phyloP scores from a whole-genome alignment of 2,329 filamentous ascomycete genomes.

The Onygena corvina region DNA sequence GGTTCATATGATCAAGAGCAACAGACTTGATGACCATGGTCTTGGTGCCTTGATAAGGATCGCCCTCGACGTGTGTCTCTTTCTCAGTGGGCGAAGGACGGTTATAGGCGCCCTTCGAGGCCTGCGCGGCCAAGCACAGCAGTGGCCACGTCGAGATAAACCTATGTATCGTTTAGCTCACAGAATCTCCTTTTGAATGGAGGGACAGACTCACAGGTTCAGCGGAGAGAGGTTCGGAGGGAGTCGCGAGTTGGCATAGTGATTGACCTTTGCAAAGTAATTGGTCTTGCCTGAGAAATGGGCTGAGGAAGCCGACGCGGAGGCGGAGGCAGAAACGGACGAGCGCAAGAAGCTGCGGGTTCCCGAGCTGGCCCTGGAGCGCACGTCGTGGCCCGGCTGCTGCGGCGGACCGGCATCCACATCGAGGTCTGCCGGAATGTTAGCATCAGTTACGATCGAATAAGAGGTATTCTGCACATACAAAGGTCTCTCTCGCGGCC shows the following conservation, averaged over 20 bases:
- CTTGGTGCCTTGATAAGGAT: constrained; percentile 64
- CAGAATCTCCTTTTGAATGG: not conserved
- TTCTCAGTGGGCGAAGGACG: constrained; percentile 50
- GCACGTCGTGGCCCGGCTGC: not conserved
- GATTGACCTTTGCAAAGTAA: constrained; percentile 64
- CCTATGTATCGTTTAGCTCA: constrained; percentile 31
- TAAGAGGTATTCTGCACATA: constrained; percentile 13
- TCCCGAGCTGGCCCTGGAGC: not conserved
- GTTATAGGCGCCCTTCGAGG: constrained; percentile 63
- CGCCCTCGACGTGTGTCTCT: constrained; percentile 57
- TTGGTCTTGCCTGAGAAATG: constrained; percentile 36
- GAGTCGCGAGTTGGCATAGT: constrained; percentile 65
- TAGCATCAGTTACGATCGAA: constrained; percentile 4
- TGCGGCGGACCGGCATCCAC: not conserved
- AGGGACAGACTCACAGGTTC: constrained; percentile 47
- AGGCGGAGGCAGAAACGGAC: not conserved
- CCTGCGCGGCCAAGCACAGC: constrained; percentile 64
- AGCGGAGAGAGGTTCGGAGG: constrained; percentile 56
- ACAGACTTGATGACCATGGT: constrained; percentile 76
- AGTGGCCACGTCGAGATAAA: constrained; percentile 66
- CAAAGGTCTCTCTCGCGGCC: constrained; percentile 31
- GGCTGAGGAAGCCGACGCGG: constrained; percentile 7
- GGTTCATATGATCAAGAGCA: constrained; percentile 63
- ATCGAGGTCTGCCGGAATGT: constrained; percentile 6
- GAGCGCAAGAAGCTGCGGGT: constrained; percentile 3